Evolutionary conservation across 2,329 filamentous ascomycete genomes (phyloP), one percentile per base, ranked within the genome.

Genomic region (Fonsecaea pedrosoi): DNA sequence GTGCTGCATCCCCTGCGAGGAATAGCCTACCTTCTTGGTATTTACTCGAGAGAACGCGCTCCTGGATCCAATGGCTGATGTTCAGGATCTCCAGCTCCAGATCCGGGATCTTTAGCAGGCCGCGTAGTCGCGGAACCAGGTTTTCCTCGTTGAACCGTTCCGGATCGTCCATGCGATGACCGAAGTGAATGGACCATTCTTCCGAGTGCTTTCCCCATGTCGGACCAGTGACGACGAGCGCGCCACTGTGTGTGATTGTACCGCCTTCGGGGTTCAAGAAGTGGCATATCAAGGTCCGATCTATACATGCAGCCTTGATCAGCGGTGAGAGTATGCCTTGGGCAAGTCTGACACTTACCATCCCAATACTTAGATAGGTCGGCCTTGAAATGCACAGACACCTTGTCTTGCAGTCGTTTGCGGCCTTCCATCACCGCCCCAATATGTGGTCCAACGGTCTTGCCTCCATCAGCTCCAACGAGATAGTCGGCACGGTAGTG

Each of bases 401-500:
- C 73, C 74, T 78, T 77, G 48, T 76, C 67, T 34, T 75, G 56
- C 18, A 78, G 70, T 50, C 77, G 70, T 1, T 62, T 68, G 37
- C 75, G 70, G 18, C 77, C 77, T 10, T 67, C 50, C 73, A 72
- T 74, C 4, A 61, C 40, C 12, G 78, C 70, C 2, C 74, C 74
- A 1, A 79, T 7, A 74, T 71, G 13, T 50, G 61, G 55, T 68
- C 66, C 53, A 71, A 66, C 32, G 68, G 55, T 35, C 45, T 45
- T 12, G 5, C 76, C 77, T 13, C 77, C 77, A 62, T 79, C 77
- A 2, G 76, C 74, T 8, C 64, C 75, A 35, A 79, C 68, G 5
- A 77, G 74, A 54, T 75, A 78, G 15, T 65, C 62, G 1, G 76
- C 73, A 21, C 69, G 58, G 72, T 60, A 45, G 57, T 53, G 12